A percentile compares a stretch with the other conserved stretches of the same genome.
phyloP scores from a whole-genome alignment of 805 yeast species.

The Wickerhamomyces bovis region DNA sequence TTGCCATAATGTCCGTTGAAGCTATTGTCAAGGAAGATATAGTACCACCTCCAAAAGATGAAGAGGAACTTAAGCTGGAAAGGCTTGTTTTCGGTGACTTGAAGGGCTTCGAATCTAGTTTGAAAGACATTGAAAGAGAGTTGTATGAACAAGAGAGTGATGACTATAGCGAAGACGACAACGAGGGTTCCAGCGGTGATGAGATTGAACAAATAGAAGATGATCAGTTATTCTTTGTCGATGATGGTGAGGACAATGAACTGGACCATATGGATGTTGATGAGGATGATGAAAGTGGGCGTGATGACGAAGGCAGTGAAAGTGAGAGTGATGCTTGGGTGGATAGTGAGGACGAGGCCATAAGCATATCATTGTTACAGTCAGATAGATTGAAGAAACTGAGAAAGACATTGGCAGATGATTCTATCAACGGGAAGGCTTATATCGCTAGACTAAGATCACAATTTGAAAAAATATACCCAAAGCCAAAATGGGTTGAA shows the following conservation, averaged over 20 bases:
- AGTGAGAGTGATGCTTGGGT: slow-evolving; percentile 58
- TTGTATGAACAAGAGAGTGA: slow-evolving; percentile 32
- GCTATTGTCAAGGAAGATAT: slow-evolving; percentile 9
- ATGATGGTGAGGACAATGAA: slow-evolving; percentile 32
- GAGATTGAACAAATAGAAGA: slow-evolving; percentile 34
- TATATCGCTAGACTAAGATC: slow-evolving; percentile 61
- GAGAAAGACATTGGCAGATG: slow-evolving; percentile 53
- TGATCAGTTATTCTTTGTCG: slow-evolving; percentile 50
- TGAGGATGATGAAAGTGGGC: slow-evolving; percentile 16
- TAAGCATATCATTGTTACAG: slow-evolving; percentile 52
- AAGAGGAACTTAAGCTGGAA: slow-evolving; percentile 75
- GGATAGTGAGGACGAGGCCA: slow-evolving; percentile 85
- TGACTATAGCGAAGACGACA: slow-evolving; percentile 29
- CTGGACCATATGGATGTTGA: slow-evolving; percentile 12
- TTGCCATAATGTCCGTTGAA: background rate
- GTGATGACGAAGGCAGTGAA: slow-evolving; percentile 26
- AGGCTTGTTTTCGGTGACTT: slow-evolving; percentile 86
- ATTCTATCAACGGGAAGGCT: slow-evolving; percentile 47
- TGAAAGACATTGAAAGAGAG: slow-evolving; percentile 51
- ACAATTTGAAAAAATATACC: slow-evolving; percentile 69
- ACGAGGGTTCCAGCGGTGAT: slow-evolving; percentile 24
- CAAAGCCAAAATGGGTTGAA: slow-evolving; percentile 80
- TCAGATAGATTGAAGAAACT: slow-evolving; percentile 65
- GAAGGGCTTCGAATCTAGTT: slow-evolving; percentile 62
- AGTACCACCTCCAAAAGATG: slow-evolving; percentile 62